Evolutionary conservation across 1,284 basidiomycete genomes (phyloP).

Genomic region (Leccinum pachyderme): DNA sequence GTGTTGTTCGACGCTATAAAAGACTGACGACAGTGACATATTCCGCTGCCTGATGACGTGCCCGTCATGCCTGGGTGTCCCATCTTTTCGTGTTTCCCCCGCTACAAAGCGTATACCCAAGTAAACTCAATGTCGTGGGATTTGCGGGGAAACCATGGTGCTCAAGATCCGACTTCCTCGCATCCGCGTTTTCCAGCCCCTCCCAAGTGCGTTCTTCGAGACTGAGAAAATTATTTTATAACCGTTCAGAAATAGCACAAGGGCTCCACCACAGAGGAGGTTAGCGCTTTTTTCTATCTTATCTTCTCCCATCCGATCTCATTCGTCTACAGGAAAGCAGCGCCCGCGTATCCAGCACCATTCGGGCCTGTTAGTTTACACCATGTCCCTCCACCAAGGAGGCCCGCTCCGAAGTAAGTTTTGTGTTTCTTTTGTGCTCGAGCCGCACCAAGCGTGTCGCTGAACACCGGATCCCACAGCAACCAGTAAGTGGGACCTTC

Average conservation of each 20-base stretch:
- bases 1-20: slow-evolving; percentile 27
- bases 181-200: slow-evolving; percentile 14
- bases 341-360: slow-evolving; percentile 15
- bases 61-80: slow-evolving; percentile 32
- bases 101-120: slow-evolving; percentile 35
- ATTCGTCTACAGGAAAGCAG: slow-evolving; percentile 16
- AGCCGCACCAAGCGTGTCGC: slow-evolving; percentile 6
- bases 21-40: not conserved
- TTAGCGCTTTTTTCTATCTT: not conserved
- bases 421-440: not conserved
- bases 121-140: slow-evolving; percentile 34
- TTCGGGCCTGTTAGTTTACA: slow-evolving; percentile 18
- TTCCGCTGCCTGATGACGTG: slow-evolving; percentile 11
- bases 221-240: not conserved
- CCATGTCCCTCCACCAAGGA: slow-evolving; percentile 18
- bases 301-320: not conserved
- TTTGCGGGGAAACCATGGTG: slow-evolving; percentile 16
- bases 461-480: slow-evolving; percentile 11
- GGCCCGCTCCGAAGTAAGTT: slow-evolving; percentile 20
- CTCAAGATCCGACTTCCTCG: slow-evolving; percentile 16
- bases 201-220: slow-evolving; percentile 17
- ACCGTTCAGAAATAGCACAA: slow-evolving; percentile 11
- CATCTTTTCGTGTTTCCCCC: slow-evolving; percentile 32
- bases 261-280: slow-evolving; percentile 18
- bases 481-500: slow-evolving; percentile 24